phyloP scores from a whole-genome alignment of 108 stramenopile genomes.

The Skeletonema costatum region DNA sequence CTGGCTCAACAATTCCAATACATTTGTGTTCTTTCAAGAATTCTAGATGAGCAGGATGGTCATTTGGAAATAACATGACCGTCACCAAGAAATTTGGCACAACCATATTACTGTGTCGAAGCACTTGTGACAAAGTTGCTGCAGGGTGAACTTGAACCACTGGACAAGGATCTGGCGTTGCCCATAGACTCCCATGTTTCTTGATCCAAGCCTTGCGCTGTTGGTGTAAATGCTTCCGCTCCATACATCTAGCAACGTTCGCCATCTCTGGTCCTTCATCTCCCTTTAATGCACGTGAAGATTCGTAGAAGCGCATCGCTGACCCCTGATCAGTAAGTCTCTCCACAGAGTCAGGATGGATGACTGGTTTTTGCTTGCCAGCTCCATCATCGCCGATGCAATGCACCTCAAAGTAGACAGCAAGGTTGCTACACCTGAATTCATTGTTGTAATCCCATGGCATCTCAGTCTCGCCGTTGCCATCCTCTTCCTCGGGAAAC shows the following conservation, averaged over 20 bases:
- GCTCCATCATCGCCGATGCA: constrained; percentile 29
- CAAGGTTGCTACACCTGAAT: constrained; percentile 83
- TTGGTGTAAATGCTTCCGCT: constrained; percentile 77
- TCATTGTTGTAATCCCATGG: constrained; percentile 90
- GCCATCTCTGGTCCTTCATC: constrained; percentile 88
- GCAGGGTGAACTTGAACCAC: constrained; percentile 88
- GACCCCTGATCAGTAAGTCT: constrained; percentile 66
- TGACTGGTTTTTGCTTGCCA: constrained; percentile 17
- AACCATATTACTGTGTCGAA: constrained; percentile 69
- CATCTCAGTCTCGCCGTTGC: constrained; percentile 53
- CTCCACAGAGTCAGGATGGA: constrained; percentile 85
- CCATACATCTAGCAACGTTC: constrained; percentile 69
- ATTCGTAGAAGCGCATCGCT: constrained; percentile 86
- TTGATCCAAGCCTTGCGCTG: constrained; percentile 88
- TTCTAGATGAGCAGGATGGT: constrained; percentile 82
- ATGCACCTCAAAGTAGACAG: constrained; percentile 89
- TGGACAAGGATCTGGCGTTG: constrained; percentile 66
- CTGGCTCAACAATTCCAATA: constrained; percentile 72
- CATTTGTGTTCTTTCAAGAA: constrained; percentile 85
- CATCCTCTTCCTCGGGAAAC: constrained; percentile 84
- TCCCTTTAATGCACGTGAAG: constrained; percentile 85
- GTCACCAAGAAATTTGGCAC: constrained; percentile 88
- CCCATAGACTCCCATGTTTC: constrained; percentile 77
- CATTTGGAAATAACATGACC: constrained; percentile 76
- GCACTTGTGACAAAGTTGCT: constrained; percentile 59